Percentiles rank a stretch among this genome's conserved stretches.
Evolutionary conservation across 106 monocot genomes (phyloP).

Genomic region (Dioscorea alata): DNA sequence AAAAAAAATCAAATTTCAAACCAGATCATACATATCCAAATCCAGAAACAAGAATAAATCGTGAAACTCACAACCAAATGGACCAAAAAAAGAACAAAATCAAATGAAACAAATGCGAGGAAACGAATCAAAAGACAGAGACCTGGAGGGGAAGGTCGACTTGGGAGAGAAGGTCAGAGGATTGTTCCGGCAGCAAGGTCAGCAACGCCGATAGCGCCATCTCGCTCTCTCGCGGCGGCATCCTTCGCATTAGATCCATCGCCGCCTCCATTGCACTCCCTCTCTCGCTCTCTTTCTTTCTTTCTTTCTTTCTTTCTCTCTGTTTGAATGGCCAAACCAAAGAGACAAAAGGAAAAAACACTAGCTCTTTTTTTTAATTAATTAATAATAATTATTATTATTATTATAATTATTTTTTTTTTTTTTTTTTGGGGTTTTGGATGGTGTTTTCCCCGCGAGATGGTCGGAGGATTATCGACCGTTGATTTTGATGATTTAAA

Average conservation of each 20-base stretch:
- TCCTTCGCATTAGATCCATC: constrained; percentile 95
- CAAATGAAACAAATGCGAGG: background rate
- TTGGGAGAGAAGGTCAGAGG: constrained; percentile 94
- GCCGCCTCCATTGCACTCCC: constrained; percentile 74
- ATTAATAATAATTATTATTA: too few species aligned
- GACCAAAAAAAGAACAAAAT: background rate
- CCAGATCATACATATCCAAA: background rate
- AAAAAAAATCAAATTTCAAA: background rate
- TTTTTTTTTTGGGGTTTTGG: background rate
- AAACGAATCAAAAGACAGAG: background rate
- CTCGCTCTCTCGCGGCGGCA: constrained; percentile 77
- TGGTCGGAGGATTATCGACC: background rate
- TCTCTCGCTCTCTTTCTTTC: background rate
- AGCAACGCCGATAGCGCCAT: constrained; percentile 80
- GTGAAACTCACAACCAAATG: background rate
- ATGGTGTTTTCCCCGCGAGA: background rate
- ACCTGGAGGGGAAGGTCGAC: constrained; percentile 94
- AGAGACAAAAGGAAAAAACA: background rate
- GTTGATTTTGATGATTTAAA: background rate
- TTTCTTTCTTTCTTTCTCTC: background rate
- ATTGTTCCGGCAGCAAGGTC: constrained; percentile 77
- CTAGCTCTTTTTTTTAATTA: background rate
- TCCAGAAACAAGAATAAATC: background rate
- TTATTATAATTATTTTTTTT: too few species aligned
- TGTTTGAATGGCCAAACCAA: background rate